Percentiles rank a stretch among this genome's conserved stretches.
phyloP scores from a whole-genome alignment of 2,329 filamentous ascomycete genomes.

The Paecilomyces fulvus region DNA sequence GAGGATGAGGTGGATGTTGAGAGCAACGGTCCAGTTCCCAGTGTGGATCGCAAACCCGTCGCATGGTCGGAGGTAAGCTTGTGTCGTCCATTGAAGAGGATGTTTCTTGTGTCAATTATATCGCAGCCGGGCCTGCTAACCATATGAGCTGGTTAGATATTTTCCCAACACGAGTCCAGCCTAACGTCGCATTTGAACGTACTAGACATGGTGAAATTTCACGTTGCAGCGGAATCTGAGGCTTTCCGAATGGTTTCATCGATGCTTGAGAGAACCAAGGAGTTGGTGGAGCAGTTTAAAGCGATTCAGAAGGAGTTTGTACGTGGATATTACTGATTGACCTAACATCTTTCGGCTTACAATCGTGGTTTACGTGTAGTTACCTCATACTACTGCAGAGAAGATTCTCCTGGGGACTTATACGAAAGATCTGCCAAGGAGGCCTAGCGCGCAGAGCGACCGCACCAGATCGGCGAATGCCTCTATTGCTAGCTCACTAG shows the following conservation, averaged over 20 bases:
- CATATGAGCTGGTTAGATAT: constrained; percentile 20
- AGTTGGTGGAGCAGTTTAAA: constrained; percentile 29
- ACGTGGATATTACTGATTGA: constrained; percentile 5
- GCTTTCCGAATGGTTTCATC: constrained; percentile 22
- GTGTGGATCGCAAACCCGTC: constrained; percentile 4
- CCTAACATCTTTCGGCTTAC: background rate
- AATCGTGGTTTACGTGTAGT: constrained; percentile 5
- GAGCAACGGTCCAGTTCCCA: background rate
- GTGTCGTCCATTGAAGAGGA: background rate
- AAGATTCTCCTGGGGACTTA: constrained; percentile 5
- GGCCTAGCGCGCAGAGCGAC: constrained; percentile 7
- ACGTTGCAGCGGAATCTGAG: constrained; percentile 19
- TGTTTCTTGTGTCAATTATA: background rate
- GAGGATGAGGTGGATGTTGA: constrained; percentile 3
- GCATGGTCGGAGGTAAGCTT: constrained; percentile 17
- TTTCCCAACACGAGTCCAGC: constrained; percentile 32
- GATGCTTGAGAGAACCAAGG: constrained; percentile 32
- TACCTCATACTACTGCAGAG: constrained; percentile 8
- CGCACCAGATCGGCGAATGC: constrained; percentile 4
- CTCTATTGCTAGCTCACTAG: background rate
- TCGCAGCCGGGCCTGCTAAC: background rate
- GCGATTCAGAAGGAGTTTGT: constrained; percentile 28
- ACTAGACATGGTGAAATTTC: constrained; percentile 24
- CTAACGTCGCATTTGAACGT: constrained; percentile 32
- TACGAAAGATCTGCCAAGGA: constrained; percentile 1